Base-by-base conservation (phyloP, 257 asterid species). In the Cinchona pubescens region DNA sequence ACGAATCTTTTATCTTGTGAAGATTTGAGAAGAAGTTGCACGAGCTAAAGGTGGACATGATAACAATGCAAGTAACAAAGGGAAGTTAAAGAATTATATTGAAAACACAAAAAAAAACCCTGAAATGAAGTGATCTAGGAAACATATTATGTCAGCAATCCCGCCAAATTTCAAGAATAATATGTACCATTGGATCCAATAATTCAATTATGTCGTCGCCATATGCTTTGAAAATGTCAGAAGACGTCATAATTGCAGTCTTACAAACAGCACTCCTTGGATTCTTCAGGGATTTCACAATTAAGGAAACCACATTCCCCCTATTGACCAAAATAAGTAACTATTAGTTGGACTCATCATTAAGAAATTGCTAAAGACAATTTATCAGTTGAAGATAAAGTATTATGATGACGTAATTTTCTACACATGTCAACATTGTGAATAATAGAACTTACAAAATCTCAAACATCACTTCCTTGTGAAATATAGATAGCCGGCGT, bases 1-100 rank as follows among this genome's bases (percentile, higher is more conserved):
- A 93, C 98, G 71, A 93, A 93, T 82, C 85, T 88, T 85, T 93
- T 93, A 88, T 93, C 98, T 93, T 93, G 98, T 72, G 98, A 91
- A 78, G 98, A 84, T 75, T 91, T 93, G 79, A 93, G 96, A 73
- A 93, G 96, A 77, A 93, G 96, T 82, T 87, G 95, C 45, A 90
- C 88, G 37, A 93, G 97, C 98, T 93, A 76, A 58, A 65, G 60
- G 72, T 76, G 66, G 76, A 71, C n/a, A 66, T 53, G 73, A 75
- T 43, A 60, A 59, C 27, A 55, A 60, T n/a, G 71, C 35, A 73
- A 79, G 79, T 66, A 72, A 60, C 55, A 55, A 69, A 25, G 27
- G 16, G 29, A 74, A 63, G 63, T 62, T 19, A 74, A n/a, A 79
- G 60, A 42, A 46, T 61, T 8, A 35, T 56, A 61, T 32, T 32